phyloP scores from a whole-genome alignment of 208 protist species.

The Wallacemonas sp. region DNA sequence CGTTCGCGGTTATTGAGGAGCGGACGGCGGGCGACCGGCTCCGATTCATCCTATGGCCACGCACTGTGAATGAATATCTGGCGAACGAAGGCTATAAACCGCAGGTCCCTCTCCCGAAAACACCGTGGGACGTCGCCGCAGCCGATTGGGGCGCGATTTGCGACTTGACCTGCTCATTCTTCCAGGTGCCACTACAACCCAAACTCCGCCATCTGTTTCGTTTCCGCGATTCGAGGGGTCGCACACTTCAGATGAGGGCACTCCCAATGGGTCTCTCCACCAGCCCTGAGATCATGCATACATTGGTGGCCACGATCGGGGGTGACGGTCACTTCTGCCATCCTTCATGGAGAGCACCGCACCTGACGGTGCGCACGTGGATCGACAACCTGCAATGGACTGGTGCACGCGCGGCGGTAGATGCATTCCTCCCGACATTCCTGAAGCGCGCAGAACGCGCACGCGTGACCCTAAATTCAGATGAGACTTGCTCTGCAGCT shows the following conservation, averaged over 20 bases:
- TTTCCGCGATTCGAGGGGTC: slow-evolving; percentile 3
- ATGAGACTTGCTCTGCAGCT: slow-evolving; percentile 5
- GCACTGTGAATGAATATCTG: slow-evolving; percentile 14
- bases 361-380: slow-evolving; percentile 8
- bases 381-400: slow-evolving; percentile 23
- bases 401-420: neutral
- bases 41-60: slow-evolving; percentile 19
- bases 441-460: neutral
- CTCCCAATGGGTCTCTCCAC: slow-evolving; percentile 9
- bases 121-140: slow-evolving; percentile 12
- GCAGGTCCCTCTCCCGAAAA: slow-evolving; percentile 2
- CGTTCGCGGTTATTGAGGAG: neutral
- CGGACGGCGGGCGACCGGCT: slow-evolving; percentile 1
- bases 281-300: slow-evolving; percentile 21
- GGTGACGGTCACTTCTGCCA: neutral
- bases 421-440: neutral
- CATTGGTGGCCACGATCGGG: slow-evolving; percentile 1
- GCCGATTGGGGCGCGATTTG: slow-evolving; percentile 5
- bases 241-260: slow-evolving; percentile 16
- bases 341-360: neutral
- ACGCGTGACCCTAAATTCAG: slow-evolving; percentile 12
- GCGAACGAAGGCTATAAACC: slow-evolving; percentile 6
- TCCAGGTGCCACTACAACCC: slow-evolving; percentile 6
- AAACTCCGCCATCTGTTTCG: slow-evolving; percentile 10
- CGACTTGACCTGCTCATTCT: slow-evolving; percentile 21